Base-by-base conservation (phyloP, 2,329 filamentous ascomycete genomes). In the Aspergillus sclerotialis region DNA sequence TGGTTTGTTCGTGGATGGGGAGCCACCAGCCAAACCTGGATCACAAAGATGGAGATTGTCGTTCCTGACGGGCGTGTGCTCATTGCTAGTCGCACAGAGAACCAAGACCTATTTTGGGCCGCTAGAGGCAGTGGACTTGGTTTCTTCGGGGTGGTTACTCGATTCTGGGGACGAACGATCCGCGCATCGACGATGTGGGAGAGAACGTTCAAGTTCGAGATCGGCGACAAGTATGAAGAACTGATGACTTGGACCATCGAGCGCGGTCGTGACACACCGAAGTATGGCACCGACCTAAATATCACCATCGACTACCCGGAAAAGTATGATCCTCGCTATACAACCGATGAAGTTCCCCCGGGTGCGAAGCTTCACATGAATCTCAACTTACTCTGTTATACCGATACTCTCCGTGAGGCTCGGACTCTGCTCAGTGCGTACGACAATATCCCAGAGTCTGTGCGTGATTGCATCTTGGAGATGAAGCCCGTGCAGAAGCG, bases 81-180 rank as follows among this genome's bases (percentile, higher is more conserved):
- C 30, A 53, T 55, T 16, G 54, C 55, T n/a, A 55, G 53, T 17
- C 39, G 46, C 8, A 43, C 37, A 8, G 37, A 61, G 27, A 56
- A 63, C 36, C 36, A 52, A 1, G 60, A 66, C 5, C 53, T 67
- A n/a, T 60, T 64, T 38, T 67, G 61, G 40, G 64, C 61, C 2
- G 39, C 65, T 7, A 57, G 55, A 16, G 64, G 64, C 21, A 32
- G 30, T 15, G 30, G 30, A 23, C 16, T 23, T 11, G 17, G 30
- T 9, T 32, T 32, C 30, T 32, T 32, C 15, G 30, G 30, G 2
- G 30, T 24, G 8, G 23, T 24, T 4, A 32, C 30, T 7, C 21
- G 17, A 12, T 21, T 32, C 16, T 32, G 30, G 30, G 30, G 30
- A 7, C 8, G 18, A 11, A 32, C 30, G 8, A 32, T 32, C 9